A percentile compares a stretch with the other conserved stretches of the same genome.
Conservation (phyloP, 192 early-diverging fungal genomes). For the Linnemannia exigua region DNA sequence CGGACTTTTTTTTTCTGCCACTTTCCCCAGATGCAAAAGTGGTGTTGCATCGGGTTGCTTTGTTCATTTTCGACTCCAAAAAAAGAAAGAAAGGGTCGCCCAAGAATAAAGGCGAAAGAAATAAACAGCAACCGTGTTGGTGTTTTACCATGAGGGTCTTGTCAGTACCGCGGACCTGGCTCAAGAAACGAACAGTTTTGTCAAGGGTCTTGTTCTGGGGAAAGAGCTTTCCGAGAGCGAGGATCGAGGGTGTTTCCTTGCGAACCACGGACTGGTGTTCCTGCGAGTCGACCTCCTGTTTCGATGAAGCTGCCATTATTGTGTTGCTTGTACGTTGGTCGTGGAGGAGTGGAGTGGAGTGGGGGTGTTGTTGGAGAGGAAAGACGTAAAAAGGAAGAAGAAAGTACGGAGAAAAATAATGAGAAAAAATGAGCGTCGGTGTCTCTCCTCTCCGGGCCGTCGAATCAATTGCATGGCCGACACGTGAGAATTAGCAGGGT, state of each 20-base stretch:
- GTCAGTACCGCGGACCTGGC: slow-evolving; percentile 72
- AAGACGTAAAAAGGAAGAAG: not conserved
- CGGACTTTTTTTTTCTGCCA: not conserved
- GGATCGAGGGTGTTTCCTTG: slow-evolving; percentile 59
- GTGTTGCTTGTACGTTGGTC: not conserved
- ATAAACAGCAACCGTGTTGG: no score
- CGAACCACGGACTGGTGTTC: slow-evolving; percentile 29
- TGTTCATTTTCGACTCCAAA: not conserved
- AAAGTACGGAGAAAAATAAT: not conserved
- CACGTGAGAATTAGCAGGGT: slow-evolving; percentile 23
- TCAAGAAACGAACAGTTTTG: slow-evolving; percentile 73
- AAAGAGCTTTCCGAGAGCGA: slow-evolving; percentile 68
- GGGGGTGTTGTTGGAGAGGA: not conserved
- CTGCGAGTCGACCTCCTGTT: slow-evolving; percentile 30
- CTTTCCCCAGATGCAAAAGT: not conserved
- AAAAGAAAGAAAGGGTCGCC: not conserved
- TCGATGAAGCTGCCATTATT: slow-evolving; percentile 34
- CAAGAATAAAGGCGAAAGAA: not conserved
- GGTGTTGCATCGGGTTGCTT: not conserved
- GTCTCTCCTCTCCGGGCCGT: slow-evolving; percentile 20
- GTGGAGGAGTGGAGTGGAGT: not conserved
- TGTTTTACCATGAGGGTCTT: slow-evolving; percentile 75
- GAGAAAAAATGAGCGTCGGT: not conserved
- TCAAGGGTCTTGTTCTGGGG: slow-evolving; percentile 76
- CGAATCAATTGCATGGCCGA: slow-evolving; percentile 35